Evolutionary conservation across 2,329 filamentous ascomycete genomes (phyloP).

Genomic region (Ophiostoma perfectum): DNA sequence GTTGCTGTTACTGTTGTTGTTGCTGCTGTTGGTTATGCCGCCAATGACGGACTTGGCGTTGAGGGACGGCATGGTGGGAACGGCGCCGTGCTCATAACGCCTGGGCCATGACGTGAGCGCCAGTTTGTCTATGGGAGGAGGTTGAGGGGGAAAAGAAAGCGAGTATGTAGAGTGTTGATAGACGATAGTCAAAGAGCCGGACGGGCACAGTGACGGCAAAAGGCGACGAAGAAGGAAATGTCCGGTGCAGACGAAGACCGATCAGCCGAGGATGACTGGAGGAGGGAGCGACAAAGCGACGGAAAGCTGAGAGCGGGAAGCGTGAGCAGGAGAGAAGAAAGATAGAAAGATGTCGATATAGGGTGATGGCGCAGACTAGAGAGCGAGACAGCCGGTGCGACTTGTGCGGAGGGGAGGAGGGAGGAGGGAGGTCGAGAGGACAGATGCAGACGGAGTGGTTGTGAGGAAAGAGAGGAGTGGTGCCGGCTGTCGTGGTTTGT

Average conservation of each 20-base stretch:
- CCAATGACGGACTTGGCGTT: slow-evolving; percentile 47
- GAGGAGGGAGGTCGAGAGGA: not conserved
- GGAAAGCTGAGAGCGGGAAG: not conserved
- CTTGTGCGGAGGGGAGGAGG: not conserved
- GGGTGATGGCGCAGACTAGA: not conserved
- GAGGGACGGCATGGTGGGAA: slow-evolving; percentile 32
- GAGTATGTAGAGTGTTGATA: not conserved
- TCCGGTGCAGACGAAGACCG: not conserved
- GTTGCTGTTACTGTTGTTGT: slow-evolving; percentile 22
- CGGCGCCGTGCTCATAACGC: slow-evolving; percentile 28
- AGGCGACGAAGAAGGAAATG: not conserved
- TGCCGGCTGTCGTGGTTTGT: not conserved
- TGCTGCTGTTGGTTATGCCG: slow-evolving; percentile 58
- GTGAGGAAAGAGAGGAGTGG: slow-evolving; percentile 2
- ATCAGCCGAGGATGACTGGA: not conserved
- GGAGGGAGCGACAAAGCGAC: not conserved
- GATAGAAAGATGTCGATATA: not conserved
- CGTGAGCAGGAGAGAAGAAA: not conserved
- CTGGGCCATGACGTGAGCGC: slow-evolving; percentile 28
- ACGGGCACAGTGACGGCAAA: not conserved
- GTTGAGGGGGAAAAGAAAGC: not conserved
- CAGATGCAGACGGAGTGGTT: not conserved
- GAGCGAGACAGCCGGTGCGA: not conserved
- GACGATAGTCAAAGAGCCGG: not conserved
- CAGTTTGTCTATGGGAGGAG: slow-evolving; percentile 19